A percentile compares a stretch with the other conserved stretches of the same genome.
phyloP scores from a whole-genome alignment of 2,329 filamentous ascomycete genomes.

The Tolypocladium ophioglossoides region DNA sequence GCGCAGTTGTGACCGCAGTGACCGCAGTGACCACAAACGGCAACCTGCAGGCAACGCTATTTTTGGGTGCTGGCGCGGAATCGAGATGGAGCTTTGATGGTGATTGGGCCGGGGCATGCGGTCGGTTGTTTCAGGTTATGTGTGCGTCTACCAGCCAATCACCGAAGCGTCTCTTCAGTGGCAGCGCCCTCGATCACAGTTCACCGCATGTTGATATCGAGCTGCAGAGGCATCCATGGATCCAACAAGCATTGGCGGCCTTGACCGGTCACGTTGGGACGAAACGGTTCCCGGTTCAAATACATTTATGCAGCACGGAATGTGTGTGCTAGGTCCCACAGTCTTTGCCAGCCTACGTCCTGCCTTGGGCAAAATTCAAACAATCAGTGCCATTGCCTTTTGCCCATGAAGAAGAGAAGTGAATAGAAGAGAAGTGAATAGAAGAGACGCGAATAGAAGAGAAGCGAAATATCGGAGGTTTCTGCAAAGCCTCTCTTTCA shows the following conservation, averaged over 20 bases:
- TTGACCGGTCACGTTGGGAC: background rate
- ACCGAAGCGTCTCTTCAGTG: background rate
- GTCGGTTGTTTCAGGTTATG: conserved; percentile 13
- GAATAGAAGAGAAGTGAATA: no score
- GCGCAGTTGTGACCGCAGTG: no score
- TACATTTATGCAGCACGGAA: background rate
- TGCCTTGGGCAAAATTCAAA: no score
- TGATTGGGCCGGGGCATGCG: conserved; percentile 7
- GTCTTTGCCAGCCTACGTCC: background rate
- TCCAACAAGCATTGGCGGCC: background rate
- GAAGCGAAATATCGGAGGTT: no score
- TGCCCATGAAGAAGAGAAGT: no score
- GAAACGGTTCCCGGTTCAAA: background rate
- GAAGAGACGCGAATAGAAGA: no score
- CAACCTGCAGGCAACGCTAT: conserved; percentile 6
- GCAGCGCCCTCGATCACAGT: background rate
- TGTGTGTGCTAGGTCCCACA: background rate
- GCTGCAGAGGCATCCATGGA: background rate
- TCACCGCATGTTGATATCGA: background rate
- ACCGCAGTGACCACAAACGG: background rate
- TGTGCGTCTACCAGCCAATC: conserved; percentile 8
- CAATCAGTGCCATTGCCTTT: no score
- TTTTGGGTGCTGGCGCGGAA: conserved; percentile 7
- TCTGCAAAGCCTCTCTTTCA: no score
- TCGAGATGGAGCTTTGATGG: background rate